Conservation (phyloP, 1,139 yeast genomes). For the Pichia sp. region DNA sequence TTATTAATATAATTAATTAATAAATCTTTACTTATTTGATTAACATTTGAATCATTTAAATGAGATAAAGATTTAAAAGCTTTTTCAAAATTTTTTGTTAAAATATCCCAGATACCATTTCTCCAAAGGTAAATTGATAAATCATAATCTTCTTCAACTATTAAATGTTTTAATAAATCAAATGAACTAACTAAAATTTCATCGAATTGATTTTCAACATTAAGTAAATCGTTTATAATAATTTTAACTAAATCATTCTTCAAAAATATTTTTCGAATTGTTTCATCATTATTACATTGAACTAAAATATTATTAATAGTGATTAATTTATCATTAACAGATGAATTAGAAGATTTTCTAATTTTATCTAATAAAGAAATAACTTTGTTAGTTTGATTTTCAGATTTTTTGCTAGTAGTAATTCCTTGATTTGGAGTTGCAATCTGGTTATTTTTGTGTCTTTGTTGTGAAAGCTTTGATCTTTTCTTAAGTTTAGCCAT, state of each 20-base stretch:
- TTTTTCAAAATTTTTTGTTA: conserved; percentile 46
- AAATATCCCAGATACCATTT: conserved; percentile 61
- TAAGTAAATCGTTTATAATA: conserved; percentile 33
- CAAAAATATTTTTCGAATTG: conserved; percentile 53
- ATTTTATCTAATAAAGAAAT: conserved; percentile 65
- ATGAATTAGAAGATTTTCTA: conserved; percentile 34
- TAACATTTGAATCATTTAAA: conserved; percentile 30
- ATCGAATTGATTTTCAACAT: conserved; percentile 8
- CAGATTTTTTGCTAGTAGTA: conserved; percentile 11
- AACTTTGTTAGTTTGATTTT: too few species aligned
- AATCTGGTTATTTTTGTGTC: conserved; percentile 28
- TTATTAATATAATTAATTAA: conserved; percentile 61
- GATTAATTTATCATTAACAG: conserved; percentile 69
- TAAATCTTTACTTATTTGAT: conserved; percentile 41
- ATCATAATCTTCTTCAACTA: conserved; percentile 87
- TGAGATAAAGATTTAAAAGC: conserved; percentile 43
- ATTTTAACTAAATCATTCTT: conserved; percentile 65
- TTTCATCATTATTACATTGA: conserved; percentile 12
- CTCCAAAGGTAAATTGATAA: conserved; percentile 72
- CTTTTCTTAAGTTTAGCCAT: conserved; percentile 78
- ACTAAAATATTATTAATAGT: conserved; percentile 60
- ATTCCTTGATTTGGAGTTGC: too few species aligned
- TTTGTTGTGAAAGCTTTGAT: conserved; percentile 46
- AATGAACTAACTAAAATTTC: conserved; percentile 76
- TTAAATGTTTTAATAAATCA: conserved; percentile 74